Conservation (phyloP, 2,329 filamentous ascomycete species). For the Pleomassaria siparia region DNA sequence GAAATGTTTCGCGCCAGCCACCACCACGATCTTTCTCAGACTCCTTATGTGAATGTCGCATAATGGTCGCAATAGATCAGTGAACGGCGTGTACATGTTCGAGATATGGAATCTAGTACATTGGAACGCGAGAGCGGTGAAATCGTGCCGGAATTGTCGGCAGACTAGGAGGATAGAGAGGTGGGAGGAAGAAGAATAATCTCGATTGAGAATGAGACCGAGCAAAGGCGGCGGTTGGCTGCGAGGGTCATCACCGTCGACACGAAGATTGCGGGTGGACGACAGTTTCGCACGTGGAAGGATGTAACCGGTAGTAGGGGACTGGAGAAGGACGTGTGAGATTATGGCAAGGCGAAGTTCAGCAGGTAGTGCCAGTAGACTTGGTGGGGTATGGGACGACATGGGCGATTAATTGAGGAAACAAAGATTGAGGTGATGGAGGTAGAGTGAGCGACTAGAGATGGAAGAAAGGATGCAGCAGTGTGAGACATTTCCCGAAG, state of each 20-base stretch:
- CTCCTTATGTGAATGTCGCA: conserved; percentile 27
- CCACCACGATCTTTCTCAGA: conserved; percentile 35
- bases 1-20: conserved; percentile 33
- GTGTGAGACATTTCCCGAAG: no score
- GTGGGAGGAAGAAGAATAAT: conserved; percentile 26
- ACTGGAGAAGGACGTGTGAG: conserved; percentile 24
- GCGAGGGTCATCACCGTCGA: conserved; percentile 30
- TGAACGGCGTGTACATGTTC: conserved; percentile 27
- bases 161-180: conserved; percentile 42
- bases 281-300: conserved; percentile 15
- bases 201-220: conserved; percentile 24
- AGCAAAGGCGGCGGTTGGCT: conserved; percentile 1
- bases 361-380: conserved; percentile 26
- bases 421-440: no score
- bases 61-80: conserved; percentile 13
- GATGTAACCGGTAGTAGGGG: conserved; percentile 34
- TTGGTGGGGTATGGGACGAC: background rate
- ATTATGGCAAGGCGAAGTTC: conserved; percentile 39
- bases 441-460: no score
- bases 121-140: conserved; percentile 35
- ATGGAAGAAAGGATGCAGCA: no score
- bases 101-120: conserved; percentile 39
- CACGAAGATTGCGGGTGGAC: no score
- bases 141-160: conserved; percentile 41
- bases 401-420: no score